Base-by-base conservation (phyloP, 1,284 basidiomycete genomes). In the Ceratobasidium sp. region DNA sequence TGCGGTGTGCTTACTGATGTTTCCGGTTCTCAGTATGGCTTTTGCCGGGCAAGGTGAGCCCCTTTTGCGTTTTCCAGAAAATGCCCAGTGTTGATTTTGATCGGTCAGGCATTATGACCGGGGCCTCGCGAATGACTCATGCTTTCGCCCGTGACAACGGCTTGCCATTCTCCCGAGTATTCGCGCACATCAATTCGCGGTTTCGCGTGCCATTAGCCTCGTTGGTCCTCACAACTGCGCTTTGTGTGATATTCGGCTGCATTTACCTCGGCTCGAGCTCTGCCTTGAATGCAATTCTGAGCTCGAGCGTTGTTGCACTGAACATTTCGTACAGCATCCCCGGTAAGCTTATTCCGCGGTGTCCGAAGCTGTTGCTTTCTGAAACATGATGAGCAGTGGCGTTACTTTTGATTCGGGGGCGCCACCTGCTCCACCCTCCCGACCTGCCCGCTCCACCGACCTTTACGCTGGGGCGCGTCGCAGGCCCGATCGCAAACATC, bases 81-180 rank as follows among this genome's bases (percentile, higher is more conserved):
- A 25, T 9, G 34, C 1, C 56, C 11, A n/a, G 29, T 15, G 29
- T 19, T 70, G 44, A 70, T 69, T 22, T 68, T 15, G 80, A 80
- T 19, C 29, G 25, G 15, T 17, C 43, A 74, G 82, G 89, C 25
- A 88, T 91, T 78, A 87, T 89, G 76, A 90, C 90, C 65, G 90
- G 89, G 1, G 88, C 89, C 13, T 91, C 90, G 0, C 87, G 92
- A 22, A 90, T 91, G 81, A 89, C 89, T 0, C 91, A 90, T 85
- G 89, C 89, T 49, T 92, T 94, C 79, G 91, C 92, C 0, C 86
- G 91, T 0, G 92, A 94, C 83, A 84, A 86, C 71, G 91, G 90
- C 8, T 86, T 93, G 25, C 91, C 90, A 0, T 88, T 91, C 79
- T 87, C 88, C 34, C 65, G 75, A 1, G 81, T 86, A 65, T 90